Evolutionary conservation across 1,284 basidiomycete species (phyloP).

Genomic region (Boletus sp.): DNA sequence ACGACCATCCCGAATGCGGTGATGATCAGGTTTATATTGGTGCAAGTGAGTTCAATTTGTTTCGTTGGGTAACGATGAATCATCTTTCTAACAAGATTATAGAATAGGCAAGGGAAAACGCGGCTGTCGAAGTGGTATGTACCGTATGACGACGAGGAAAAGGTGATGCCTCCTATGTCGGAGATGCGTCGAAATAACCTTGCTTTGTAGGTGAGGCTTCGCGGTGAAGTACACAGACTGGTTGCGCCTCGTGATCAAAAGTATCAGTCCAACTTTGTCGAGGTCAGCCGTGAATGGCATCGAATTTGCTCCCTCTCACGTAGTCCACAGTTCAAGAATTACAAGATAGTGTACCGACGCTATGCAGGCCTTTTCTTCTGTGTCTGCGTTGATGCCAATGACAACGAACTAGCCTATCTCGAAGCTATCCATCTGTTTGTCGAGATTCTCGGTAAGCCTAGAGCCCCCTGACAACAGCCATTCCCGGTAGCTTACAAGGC

Average conservation of each 20-base stretch:
- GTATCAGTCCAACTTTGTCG: conserved; percentile 98
- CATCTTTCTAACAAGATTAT: conserved; percentile 6
- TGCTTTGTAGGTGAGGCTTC: conserved; percentile 67
- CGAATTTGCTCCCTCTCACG: conserved; percentile 3
- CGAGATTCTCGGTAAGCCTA: conserved; percentile 83
- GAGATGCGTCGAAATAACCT: conserved; percentile 4
- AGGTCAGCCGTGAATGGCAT: conserved; percentile 52
- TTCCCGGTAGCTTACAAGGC: conserved; percentile 1
- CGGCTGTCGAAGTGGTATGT: conserved; percentile 96
- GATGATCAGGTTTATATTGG: conserved; percentile 32
- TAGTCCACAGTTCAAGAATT: conserved; percentile 77
- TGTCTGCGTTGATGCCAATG: conserved; percentile 94
- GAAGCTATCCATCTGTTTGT: conserved; percentile 99
- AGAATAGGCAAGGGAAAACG: conserved; percentile 98
- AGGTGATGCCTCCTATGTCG: conserved; percentile 45
- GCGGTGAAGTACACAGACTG: conserved; percentile 92
- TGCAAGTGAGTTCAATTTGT: conserved; percentile 17
- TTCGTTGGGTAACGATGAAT: background rate
- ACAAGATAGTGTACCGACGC: conserved; percentile 91
- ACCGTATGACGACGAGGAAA: conserved; percentile 94
- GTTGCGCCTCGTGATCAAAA: conserved; percentile 98
- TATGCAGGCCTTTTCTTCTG: conserved; percentile 99
- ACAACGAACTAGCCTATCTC: conserved; percentile 95
- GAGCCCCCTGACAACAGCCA: background rate
- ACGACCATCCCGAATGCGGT: conserved; percentile 12